phyloP scores from a whole-genome alignment of 2,329 filamentous ascomycete species.

The Hymenoscyphus infarciens region DNA sequence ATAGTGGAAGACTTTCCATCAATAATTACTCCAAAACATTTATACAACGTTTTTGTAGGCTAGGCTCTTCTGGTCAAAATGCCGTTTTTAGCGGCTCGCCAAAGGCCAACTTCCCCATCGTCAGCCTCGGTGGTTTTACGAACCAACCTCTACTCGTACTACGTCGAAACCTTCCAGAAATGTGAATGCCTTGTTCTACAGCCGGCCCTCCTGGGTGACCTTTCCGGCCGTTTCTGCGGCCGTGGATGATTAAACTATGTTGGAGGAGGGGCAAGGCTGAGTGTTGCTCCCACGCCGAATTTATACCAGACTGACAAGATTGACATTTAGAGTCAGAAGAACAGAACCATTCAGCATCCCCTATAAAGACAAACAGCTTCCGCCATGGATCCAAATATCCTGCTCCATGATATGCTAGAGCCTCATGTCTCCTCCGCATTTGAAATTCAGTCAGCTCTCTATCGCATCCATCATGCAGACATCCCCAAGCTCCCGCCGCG shows the following conservation, averaged over 20 bases:
- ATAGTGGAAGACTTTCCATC: no score
- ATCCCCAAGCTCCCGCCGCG: conserved; percentile 12
- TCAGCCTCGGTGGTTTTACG: background rate
- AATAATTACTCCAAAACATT: no score
- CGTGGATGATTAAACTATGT: conserved; percentile 23
- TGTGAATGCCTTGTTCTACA: conserved; percentile 13
- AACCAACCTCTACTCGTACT: conserved; percentile 2
- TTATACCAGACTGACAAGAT: conserved; percentile 22
- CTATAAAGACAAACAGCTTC: conserved; percentile 24
- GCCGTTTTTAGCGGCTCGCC: background rate
- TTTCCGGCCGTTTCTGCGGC: conserved; percentile 17
- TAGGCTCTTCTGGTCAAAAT: background rate
- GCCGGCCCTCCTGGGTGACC: background rate
- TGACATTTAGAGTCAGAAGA: conserved; percentile 26
- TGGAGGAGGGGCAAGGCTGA: conserved; percentile 26
- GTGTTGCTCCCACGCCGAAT: conserved; percentile 19
- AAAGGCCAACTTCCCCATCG: background rate
- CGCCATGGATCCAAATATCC: conserved; percentile 21
- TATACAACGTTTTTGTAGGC: no score
- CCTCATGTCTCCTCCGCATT: conserved; percentile 33
- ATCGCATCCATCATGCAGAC: conserved; percentile 30
- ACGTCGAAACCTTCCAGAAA: conserved; percentile 1
- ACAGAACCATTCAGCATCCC: conserved; percentile 9
- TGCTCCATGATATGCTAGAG: conserved; percentile 15
- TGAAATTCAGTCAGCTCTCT: conserved; percentile 33